A percentile compares a stretch with the other conserved stretches of the same genome.
These are phyloP conservation scores for Nakazawaea holstii DNA, from an alignment of 805 yeast genomes.

Conservation along the genomic window DNA sequence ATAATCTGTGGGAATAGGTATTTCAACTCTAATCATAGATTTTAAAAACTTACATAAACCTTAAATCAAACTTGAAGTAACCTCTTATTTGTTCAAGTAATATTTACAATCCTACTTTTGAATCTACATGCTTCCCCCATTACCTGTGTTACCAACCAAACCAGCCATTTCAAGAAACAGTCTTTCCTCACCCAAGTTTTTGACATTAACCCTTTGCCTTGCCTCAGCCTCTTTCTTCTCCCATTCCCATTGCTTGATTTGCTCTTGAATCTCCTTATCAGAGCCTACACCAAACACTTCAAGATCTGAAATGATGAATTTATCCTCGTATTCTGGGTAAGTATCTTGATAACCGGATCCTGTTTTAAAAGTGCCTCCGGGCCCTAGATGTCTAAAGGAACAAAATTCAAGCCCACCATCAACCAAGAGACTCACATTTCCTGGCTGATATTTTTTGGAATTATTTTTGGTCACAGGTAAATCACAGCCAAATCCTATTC, in stretches of 20 bases:
- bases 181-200: constrained; percentile 70
- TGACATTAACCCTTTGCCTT: constrained; percentile 63
- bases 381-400: constrained; percentile 63
- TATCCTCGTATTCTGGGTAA: constrained; percentile 51
- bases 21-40: too few species aligned
- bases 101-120: too few species aligned
- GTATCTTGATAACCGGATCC: constrained; percentile 23
- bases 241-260: constrained; percentile 82
- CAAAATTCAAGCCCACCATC: constrained; percentile 80
- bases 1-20: too few species aligned
- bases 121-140: constrained; percentile 48
- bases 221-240: constrained; percentile 82
- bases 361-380: constrained; percentile 44
- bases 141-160: constrained; percentile 37
- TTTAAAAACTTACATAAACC: too few species aligned
- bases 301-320: constrained; percentile 65
- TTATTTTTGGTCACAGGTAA: constrained; percentile 53
- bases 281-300: constrained; percentile 95
- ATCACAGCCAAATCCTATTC: constrained; percentile 74
- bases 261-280: constrained; percentile 70
- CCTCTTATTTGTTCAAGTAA: too few species aligned
- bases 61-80: too few species aligned
- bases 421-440: constrained; percentile 73
- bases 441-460: constrained; percentile 49
- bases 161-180: constrained; percentile 86